Percentiles rank a stretch among this genome's conserved stretches.
Conservation (phyloP, 345 rosid genomes). For the Lepidium aucheri region DNA sequence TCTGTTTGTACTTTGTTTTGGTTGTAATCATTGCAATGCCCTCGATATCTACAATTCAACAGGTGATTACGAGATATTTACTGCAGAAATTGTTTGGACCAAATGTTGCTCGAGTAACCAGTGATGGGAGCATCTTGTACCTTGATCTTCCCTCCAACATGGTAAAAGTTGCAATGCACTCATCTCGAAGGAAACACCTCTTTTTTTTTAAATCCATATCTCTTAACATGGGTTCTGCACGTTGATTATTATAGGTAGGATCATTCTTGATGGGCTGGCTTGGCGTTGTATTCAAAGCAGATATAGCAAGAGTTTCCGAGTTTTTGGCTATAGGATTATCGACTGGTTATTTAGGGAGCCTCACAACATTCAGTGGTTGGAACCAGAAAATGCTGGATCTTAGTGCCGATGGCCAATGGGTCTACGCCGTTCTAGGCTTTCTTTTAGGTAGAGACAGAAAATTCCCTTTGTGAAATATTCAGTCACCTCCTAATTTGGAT, state of each 20-base stretch:
- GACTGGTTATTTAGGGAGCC: constrained; percentile 88
- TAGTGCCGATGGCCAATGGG: constrained; percentile 63
- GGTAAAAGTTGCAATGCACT: constrained; percentile 31
- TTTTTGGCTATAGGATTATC: constrained; percentile 69
- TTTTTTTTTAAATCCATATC: not conserved
- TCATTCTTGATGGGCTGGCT: constrained; percentile 98
- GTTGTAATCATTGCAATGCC: not conserved
- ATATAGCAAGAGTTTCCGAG: constrained; percentile 54
- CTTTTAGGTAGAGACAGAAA: constrained; percentile 45
- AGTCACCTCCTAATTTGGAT: not conserved
- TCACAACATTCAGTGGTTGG: constrained; percentile 99
- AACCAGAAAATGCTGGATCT: constrained; percentile 95
- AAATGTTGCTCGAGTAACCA: constrained; percentile 48
- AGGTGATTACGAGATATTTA: constrained; percentile 75
- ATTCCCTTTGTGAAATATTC: not conserved
- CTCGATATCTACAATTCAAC: constrained; percentile 15
- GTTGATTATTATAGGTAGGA: constrained; percentile 48
- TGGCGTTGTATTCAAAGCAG: constrained; percentile 75
- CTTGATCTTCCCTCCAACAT: constrained; percentile 88
- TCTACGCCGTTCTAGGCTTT: constrained; percentile 54
- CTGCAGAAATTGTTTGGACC: constrained; percentile 80
- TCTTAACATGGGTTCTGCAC: not conserved
- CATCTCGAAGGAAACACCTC: not conserved
- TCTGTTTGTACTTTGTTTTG: constrained; percentile 4
- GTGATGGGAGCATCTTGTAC: constrained; percentile 46